Evolutionary conservation across 768 basidiomycete genomes (phyloP), one percentile per base, ranked within the genome.

Genomic region (Amanita rubescens): DNA sequence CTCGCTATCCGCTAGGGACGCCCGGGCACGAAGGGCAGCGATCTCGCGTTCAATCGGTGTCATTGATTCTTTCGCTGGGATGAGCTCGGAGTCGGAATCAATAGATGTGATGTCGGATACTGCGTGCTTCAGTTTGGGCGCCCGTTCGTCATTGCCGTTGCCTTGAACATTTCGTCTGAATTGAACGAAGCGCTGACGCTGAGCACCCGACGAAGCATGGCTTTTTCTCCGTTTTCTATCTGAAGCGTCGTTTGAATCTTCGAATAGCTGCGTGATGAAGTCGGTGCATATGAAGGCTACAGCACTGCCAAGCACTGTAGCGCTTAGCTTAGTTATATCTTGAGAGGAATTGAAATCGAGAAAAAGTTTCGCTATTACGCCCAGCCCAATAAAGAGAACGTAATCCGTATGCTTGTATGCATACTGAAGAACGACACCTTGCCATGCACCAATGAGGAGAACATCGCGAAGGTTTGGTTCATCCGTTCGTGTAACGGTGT

Each of bases 1-100:
- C 67, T 93, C 89, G 56, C 82, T 89, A 59, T 90, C 90, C 22
- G 90, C 90, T 54, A 90, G 68, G 17, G 87, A 84, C 7, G 90
- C 90, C 24, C 87, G 79, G 44, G 87, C 82, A 45, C 88, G 78
- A 19, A 93, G 75, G 12, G 79, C 73, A 30, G 84, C 83, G n/a
- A 90, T 77, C 61, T 90, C 86, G 27, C 86, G 80, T 60, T 90
- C 85, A 32, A 80, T 68, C 6, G 84, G 82, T 19, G 81, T 76
- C 75, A 87, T 75, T 27, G 74, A 72, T 24, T 76, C 65, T 37
- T 74, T 72, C 5, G 81, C 78, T 39, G 82, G 83, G 57, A 87
- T 72, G 59, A 80, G 71, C 50, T 84, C 84, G 24, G 85, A 84
- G 43, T 76, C 72, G 17, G 85, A 84, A 57, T 87, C 85, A 61